Evolutionary conservation across 1,139 yeast species (phyloP), one percentile per base, ranked within the genome.

Genomic region (Geotrichum cucujoidarum): DNA sequence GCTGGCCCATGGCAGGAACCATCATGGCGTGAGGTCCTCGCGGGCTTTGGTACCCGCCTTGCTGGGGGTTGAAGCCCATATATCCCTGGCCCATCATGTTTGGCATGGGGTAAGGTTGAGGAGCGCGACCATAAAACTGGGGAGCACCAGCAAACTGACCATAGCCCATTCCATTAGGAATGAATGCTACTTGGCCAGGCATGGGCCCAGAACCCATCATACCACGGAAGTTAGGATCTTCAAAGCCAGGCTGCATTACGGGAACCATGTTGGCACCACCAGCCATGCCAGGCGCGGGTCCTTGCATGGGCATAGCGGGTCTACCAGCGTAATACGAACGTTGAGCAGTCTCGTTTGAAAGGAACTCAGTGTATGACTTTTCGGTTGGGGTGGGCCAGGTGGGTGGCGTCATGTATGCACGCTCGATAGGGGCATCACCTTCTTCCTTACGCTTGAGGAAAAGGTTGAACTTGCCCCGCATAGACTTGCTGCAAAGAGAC

Each of bases 341-440:
- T 30, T 42, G 20, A 25, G 40, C 40, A 24, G 35, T 44, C 2
- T 42, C 47, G 5, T 45, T 40, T 13, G 55, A 52, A 16, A 58
- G 53, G 11, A 59, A 40, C 6, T 57, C 62, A 7, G 45, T 24
- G 40, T 60, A 59, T 1, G 65, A 53, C 37, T 53, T 52, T 36
- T 61, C 65, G 30, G 48, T 55, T n/a, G 56, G 45, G 5, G 51
- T 56, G n/a, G 55, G 53, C 95, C 95, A 87, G 0, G 92, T 83
- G 46, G 95, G 95, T 3, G 88, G 83, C 0, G 94, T 83, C 41
- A 74, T 73, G 64, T 76, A 87, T 1, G 95, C 81, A 56, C 74
- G 78, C 56, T 82, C 92, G 53, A 79, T 66, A 63, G 63, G 47
- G 60, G 54, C 55, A n/a, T 67, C 69, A 46, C 64, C 62, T 7